These are phyloP conservation scores for Coemansia sp. DNA, from an alignment of 192 early-diverging fungal genomes.

Conservation along the genomic window DNA sequence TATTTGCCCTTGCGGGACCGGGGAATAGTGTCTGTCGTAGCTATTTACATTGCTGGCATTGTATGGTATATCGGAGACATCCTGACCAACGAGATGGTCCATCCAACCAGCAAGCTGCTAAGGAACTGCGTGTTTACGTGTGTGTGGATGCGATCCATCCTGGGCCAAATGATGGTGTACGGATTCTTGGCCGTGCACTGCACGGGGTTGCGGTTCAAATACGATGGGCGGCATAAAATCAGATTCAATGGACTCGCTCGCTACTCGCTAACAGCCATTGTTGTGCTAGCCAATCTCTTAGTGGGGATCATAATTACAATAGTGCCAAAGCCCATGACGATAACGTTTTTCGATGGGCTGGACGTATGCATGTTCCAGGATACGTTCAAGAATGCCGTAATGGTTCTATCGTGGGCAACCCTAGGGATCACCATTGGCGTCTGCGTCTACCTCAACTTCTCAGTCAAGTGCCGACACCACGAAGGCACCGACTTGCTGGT, in stretches of 20 bases:
- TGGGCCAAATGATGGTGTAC: conserved; percentile 22
- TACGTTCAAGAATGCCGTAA: conserved; percentile 19
- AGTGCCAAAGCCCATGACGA: conserved; percentile 7
- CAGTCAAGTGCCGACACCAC: neutral
- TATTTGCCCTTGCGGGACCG: conserved; percentile 25
- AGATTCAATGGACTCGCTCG: neutral
- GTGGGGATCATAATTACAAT: conserved; percentile 14
- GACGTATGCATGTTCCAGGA: conserved; percentile 25
- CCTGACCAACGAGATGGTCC: conserved; percentile 30
- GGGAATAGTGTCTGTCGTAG: neutral
- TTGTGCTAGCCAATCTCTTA: neutral
- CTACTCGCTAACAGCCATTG: neutral
- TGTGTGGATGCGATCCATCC: conserved; percentile 38
- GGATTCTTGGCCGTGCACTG: conserved; percentile 1
- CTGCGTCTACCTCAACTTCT: neutral
- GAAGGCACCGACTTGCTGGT: conserved; percentile 1
- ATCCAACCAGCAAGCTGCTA: conserved; percentile 1
- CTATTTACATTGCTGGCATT: conserved; percentile 10
- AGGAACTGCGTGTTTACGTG: conserved; percentile 27
- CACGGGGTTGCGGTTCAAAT: neutral
- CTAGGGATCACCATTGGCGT: neutral
- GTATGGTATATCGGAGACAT: conserved; percentile 47
- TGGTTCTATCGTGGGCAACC: conserved; percentile 8
- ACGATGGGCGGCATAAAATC: neutral
- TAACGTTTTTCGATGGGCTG: conserved; percentile 9